Evolutionary conservation across 345 rosid species (phyloP), one percentile per base, ranked within the genome.

Genomic region (Kernera saxatilis): DNA sequence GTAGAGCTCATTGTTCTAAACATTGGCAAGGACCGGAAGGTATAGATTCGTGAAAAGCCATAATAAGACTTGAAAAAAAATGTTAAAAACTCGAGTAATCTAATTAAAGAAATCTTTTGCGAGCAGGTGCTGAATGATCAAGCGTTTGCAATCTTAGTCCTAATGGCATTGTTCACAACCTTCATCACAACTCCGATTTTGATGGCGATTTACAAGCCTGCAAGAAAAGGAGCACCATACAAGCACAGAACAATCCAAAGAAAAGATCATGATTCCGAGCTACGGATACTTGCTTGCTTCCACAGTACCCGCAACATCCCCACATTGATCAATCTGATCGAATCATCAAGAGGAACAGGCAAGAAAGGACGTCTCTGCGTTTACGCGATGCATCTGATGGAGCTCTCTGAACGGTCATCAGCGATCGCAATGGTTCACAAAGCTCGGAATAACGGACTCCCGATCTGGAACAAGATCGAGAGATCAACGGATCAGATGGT

Each of bases 1-100:
- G 96, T 93, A 49, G 97, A 91, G 77, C 90, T 93, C 68, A 87
- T 93, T 67, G 91, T 84, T 36, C 86, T 84, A 8, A 84, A 87
- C 72, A 84, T 87, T 41, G 91, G 91, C 73, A 82, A 72, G 64
- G 89, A 83, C 67, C 58, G 77, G 10, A 82, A 82, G 82, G 83
- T 80, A 70, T 52, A 57, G 8, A 54, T 23, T 72, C 40, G 43
- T 54, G 52, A 46, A 51, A 36, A 3, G 4, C 58, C 32, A 36
- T 15, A 7, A 45, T 21, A 46, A 15, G n/a, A 23, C 4, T 55
- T 17, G 15, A 6, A 2, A 54, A 6, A 2, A 54, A 49, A 27
- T 60, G 19, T 57, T 44, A 4, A 9, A 33, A 45, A 33, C 1
- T 7, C 13, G 8, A 56, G 14, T 44, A 6, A 69, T 61, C 62